Percentiles rank a stretch among this genome's conserved stretches.
These are phyloP conservation scores for Gnetum montanum DNA, from an alignment of 75 land plant species.

Conservation along the genomic window DNA sequence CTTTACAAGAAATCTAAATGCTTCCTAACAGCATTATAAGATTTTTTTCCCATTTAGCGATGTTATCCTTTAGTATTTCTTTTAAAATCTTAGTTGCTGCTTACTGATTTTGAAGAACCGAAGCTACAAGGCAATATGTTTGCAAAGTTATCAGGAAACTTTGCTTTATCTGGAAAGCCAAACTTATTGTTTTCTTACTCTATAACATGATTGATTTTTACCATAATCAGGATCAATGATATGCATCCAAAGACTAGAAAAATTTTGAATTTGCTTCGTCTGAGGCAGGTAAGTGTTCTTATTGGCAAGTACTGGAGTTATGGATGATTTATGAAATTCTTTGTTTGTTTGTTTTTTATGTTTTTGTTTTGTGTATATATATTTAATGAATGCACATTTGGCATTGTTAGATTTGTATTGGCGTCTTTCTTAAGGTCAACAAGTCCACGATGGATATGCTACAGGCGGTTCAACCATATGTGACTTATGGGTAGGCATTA, in stretches of 20 bases:
- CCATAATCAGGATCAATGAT: conserved; percentile 57
- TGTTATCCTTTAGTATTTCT: not conserved
- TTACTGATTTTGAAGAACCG: no score
- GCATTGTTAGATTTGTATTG: conserved; percentile 35
- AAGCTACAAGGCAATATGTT: no score
- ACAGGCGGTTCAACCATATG: conserved; percentile 66
- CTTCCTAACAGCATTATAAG: not conserved
- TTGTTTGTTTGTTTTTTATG: not conserved
- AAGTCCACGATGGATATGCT: conserved; percentile 42
- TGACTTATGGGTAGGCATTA: conserved; percentile 68
- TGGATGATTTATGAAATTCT: not conserved
- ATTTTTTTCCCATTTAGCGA: not conserved
- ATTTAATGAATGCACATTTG: not conserved
- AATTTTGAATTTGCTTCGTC: conserved; percentile 33
- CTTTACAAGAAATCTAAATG: not conserved
- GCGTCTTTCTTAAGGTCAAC: conserved; percentile 59
- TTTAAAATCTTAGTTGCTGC: not conserved
- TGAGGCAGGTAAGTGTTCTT: conserved; percentile 26
- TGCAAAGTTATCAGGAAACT: not conserved
- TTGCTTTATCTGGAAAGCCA: not conserved
- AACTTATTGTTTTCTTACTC: not conserved
- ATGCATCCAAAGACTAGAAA: conserved; percentile 62
- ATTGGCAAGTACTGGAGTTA: not conserved
- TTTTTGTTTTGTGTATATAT: not conserved
- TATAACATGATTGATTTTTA: not conserved